Conservation (phyloP, 2,329 filamentous ascomycete species). For the Fusarium drepaniforme region DNA sequence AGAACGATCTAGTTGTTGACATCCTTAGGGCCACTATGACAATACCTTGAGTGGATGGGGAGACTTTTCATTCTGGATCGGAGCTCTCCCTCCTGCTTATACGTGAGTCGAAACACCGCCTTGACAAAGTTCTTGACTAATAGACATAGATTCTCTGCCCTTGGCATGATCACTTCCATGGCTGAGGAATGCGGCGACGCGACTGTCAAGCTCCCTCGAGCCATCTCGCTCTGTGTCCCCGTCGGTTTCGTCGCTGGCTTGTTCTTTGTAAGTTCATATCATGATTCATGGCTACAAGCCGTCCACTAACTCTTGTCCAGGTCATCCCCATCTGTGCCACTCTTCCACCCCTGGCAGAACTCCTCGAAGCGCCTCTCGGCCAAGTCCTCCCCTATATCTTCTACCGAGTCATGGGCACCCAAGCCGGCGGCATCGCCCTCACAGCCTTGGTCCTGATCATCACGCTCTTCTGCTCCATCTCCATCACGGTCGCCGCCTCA, state of each 20-base stretch:
- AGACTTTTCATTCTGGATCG: constrained; percentile 69
- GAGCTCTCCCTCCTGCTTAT: constrained; percentile 60
- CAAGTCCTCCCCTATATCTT: constrained; percentile 83
- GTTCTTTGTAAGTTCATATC: constrained; percentile 63
- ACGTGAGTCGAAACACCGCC: constrained; percentile 27
- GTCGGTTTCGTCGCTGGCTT: constrained; percentile 74
- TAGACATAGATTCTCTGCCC: constrained; percentile 52
- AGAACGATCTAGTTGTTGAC: neutral
- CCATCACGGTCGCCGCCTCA: constrained; percentile 79
- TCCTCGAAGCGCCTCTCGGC: constrained; percentile 76
- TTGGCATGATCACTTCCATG: constrained; percentile 66
- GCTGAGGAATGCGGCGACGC: constrained; percentile 71
- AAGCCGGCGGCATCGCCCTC: constrained; percentile 79
- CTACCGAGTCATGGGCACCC: constrained; percentile 79
- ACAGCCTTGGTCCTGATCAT: constrained; percentile 82
- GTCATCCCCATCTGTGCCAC: constrained; percentile 65
- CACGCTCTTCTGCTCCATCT: constrained; percentile 80
- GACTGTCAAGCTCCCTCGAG: constrained; percentile 71
- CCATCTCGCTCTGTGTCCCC: constrained; percentile 74
- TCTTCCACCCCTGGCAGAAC: constrained; percentile 72
- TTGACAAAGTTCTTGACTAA: neutral
- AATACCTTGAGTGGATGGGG: constrained; percentile 77
- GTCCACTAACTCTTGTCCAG: neutral
- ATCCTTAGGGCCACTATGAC: constrained; percentile 72
- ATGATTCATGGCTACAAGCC: no score